Base-by-base conservation (phyloP, 129 eudicot genomes). In the Pulicaria dysenterica region DNA sequence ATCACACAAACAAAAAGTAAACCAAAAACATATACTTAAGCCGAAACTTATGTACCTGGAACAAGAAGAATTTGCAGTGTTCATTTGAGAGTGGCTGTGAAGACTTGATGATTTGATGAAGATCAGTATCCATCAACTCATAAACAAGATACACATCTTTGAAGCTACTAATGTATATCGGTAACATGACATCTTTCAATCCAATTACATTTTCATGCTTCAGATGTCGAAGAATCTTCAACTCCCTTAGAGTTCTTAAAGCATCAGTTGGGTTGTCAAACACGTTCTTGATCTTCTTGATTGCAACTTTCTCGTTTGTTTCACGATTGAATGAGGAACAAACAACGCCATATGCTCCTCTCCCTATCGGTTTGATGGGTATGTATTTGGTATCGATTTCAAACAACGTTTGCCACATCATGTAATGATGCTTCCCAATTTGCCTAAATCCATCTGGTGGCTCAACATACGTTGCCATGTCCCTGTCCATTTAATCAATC, bases 81-180 rank as follows among this genome's bases (percentile, higher is more conserved):
- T 91, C 91, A 57, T 67, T 79, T 7, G 95, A 85, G 36, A 91
- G 80, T 16, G 91, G 89, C 78, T 91, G 94, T 11, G 91, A 38
- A 5, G 97, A 91, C 82, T 85, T 91, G 43, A 91, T 91, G 43
- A 91, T 87, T 49, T 85, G 97, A 77, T 87, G 85, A 77, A 91
- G 97, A 87, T 91, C 97, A 36, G 91, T 81, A 73, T 91, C 95
- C 97, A 91, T 87, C 79, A 91, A 70, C 63, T 91, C 97, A 48
- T 87, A 87, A 41, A 91, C 97, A 79, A 91, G 79, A 76, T 91
- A 91, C 24, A 91, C 87, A 48, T 91, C 97, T 83, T 83, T 83
- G 76, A 91, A 91, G 72, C 86, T 84, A 69, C 59, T 81, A 58
- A 74, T 47, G 15, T 82, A 75, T 14, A 78, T 60, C 7, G 97